Percentiles rank a stretch among this genome's conserved stretches.
Evolutionary conservation across 345 rosid species (phyloP).

Genomic region (Cardamine resedifolia): DNA sequence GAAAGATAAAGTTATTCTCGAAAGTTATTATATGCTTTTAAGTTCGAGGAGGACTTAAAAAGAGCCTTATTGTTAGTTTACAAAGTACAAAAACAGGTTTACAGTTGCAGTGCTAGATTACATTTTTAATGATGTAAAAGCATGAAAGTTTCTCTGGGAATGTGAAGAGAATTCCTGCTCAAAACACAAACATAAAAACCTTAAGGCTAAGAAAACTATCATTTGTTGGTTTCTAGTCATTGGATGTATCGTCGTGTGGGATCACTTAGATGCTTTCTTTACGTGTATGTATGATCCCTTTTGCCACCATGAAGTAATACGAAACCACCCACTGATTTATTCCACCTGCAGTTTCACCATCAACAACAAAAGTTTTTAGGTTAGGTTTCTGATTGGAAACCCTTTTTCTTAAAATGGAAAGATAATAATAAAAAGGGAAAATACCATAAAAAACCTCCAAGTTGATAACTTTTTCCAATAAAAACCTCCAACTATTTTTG

Average conservation of each 20-base stretch:
- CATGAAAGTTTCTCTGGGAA: conserved; percentile 15
- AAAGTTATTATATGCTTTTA: background rate
- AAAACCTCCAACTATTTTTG: no score
- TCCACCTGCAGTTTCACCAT: conserved; percentile 34
- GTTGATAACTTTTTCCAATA: no score
- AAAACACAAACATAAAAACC: background rate
- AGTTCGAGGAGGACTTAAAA: no score
- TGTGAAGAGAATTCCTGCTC: background rate
- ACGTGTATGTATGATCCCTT: conserved; percentile 16
- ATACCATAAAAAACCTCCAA: no score
- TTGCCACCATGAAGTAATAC: conserved; percentile 25
- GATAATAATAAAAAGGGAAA: background rate
- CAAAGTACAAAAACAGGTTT: background rate
- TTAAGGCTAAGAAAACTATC: background rate
- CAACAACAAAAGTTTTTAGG: background rate
- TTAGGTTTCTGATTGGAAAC: conserved; percentile 4
- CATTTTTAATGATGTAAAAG: conserved; percentile 6
- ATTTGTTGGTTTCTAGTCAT: conserved; percentile 2
- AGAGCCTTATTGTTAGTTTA: conserved; percentile 1
- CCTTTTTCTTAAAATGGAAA: background rate
- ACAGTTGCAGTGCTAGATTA: conserved; percentile 9
- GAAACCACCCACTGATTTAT: conserved; percentile 20
- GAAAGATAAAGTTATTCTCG: background rate
- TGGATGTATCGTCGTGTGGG: background rate
- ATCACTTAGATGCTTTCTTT: background rate